Percentiles rank a stretch among this genome's conserved stretches.
These are phyloP conservation scores for Boletellus deceptivus DNA, from an alignment of 1,284 basidiomycete genomes.

Conservation along the genomic window DNA sequence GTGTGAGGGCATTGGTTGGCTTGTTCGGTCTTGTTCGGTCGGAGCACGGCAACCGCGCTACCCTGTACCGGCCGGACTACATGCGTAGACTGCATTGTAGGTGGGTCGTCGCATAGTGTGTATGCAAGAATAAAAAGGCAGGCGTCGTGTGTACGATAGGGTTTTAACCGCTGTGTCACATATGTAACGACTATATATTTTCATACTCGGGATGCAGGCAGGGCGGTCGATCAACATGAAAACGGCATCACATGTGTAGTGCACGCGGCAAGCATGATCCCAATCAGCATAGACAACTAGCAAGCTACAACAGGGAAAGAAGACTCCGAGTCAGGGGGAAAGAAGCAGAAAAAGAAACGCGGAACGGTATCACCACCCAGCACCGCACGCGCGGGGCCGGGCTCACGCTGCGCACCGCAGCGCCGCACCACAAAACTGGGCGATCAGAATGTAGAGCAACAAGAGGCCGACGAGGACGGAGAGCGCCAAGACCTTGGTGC, in stretches of 20 bases:
- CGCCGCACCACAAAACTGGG: constrained; percentile 84
- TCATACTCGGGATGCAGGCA: no score
- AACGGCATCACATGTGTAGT: neutral
- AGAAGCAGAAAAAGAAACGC: neutral
- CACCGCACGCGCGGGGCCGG: no score
- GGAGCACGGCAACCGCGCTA: constrained; percentile 15
- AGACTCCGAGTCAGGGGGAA: neutral
- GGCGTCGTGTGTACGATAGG: constrained; percentile 9
- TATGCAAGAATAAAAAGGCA: neutral
- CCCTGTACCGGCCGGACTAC: constrained; percentile 15
- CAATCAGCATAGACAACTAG: constrained; percentile 6
- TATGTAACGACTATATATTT: constrained; percentile 14
- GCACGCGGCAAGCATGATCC: constrained; percentile 6
- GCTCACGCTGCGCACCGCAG: constrained; percentile 53
- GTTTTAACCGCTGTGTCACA: constrained; percentile 11
- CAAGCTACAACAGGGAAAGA: constrained; percentile 5
- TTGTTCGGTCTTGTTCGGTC: constrained; percentile 5
- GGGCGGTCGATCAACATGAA: no score
- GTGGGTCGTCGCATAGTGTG: neutral
- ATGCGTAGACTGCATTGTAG: neutral
- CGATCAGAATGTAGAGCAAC: constrained; percentile 76
- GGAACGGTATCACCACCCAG: neutral
- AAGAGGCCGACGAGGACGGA: constrained; percentile 71
- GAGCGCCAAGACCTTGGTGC: constrained; percentile 73
- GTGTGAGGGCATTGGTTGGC: constrained; percentile 3